Evolutionary conservation across 176 grass and related monocot species (phyloP).

Genomic region (Eremochloa ophiuroides): DNA sequence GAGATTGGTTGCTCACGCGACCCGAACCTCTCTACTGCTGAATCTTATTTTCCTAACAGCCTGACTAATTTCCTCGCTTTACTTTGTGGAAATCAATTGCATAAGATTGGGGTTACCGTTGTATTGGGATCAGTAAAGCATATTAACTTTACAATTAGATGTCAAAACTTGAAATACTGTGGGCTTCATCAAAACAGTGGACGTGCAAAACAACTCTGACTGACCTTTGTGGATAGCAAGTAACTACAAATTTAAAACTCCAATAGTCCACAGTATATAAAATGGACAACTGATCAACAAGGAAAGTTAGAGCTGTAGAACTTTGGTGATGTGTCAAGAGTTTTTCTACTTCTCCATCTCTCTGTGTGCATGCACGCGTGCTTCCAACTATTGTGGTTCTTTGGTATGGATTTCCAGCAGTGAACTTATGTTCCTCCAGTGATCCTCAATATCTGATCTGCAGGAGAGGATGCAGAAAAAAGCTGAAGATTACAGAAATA

Average conservation of each 20-base stretch:
- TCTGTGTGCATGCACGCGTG: neutral
- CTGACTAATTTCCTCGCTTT: neutral
- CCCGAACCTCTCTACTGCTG: neutral
- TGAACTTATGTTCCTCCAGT: neutral
- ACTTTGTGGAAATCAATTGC: slow-evolving; percentile 7
- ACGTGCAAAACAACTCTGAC: neutral
- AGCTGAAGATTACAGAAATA: slow-evolving; percentile 68
- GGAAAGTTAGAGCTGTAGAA: neutral
- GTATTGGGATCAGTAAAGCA: neutral
- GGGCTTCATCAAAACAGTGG: neutral
- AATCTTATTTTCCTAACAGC: neutral
- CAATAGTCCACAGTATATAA: neutral
- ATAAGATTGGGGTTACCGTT: neutral
- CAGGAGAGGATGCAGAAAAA: slow-evolving; percentile 67
- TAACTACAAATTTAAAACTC: neutral
- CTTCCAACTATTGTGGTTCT: neutral
- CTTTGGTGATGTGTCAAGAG: neutral
- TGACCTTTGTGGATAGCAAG: slow-evolving; percentile 10
- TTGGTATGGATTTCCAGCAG: neutral
- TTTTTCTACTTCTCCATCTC: neutral
- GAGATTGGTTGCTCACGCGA: neutral
- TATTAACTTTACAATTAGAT: neutral
- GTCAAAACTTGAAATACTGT: neutral
- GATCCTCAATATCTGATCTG: slow-evolving; percentile 23
- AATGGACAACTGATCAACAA: neutral